Evolutionary conservation across 2,329 filamentous ascomycete genomes (phyloP).

Genomic region (Pseudogymnoascus sp.): DNA sequence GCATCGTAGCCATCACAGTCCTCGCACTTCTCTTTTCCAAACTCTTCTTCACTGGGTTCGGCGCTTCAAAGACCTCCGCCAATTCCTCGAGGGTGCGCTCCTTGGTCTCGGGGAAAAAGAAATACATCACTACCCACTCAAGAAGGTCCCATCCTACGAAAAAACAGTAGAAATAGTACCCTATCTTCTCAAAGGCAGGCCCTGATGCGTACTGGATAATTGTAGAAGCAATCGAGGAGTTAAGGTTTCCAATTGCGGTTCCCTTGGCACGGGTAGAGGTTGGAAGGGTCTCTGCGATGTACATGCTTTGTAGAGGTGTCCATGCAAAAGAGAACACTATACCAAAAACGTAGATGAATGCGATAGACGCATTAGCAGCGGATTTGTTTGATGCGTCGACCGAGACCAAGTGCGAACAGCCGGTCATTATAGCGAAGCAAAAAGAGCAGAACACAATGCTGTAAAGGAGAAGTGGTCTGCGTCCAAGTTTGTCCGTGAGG

Average conservation of each 20-base stretch:
- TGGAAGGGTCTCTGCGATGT: constrained; percentile 41
- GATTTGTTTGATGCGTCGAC: constrained; percentile 18
- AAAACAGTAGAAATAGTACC: constrained; percentile 35
- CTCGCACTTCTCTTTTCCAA: constrained; percentile 31
- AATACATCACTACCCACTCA: constrained; percentile 39
- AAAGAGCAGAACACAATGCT: constrained; percentile 25
- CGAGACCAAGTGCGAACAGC: neutral
- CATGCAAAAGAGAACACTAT: constrained; percentile 45
- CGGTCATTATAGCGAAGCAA: constrained; percentile 37
- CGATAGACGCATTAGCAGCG: constrained; percentile 40
- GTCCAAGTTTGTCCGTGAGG: constrained; percentile 23
- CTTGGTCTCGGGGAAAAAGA: constrained; percentile 50
- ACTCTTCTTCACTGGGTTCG: constrained; percentile 37
- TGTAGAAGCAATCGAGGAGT: constrained; percentile 30
- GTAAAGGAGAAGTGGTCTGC: constrained; percentile 25
- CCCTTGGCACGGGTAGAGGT: constrained; percentile 38
- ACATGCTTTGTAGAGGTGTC: constrained; percentile 44
- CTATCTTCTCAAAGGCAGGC: constrained; percentile 31
- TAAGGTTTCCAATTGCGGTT: constrained; percentile 38
- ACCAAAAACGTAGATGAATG: constrained; percentile 47
- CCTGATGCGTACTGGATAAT: constrained; percentile 32
- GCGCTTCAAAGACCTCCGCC: constrained; percentile 46
- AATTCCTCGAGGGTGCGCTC: constrained; percentile 47
- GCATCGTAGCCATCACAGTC: constrained; percentile 38
- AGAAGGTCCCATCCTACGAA: too few species aligned